Evolutionary conservation across 2,329 filamentous ascomycete genomes (phyloP).

Genomic region (Plenodomus tracheiphilus): DNA sequence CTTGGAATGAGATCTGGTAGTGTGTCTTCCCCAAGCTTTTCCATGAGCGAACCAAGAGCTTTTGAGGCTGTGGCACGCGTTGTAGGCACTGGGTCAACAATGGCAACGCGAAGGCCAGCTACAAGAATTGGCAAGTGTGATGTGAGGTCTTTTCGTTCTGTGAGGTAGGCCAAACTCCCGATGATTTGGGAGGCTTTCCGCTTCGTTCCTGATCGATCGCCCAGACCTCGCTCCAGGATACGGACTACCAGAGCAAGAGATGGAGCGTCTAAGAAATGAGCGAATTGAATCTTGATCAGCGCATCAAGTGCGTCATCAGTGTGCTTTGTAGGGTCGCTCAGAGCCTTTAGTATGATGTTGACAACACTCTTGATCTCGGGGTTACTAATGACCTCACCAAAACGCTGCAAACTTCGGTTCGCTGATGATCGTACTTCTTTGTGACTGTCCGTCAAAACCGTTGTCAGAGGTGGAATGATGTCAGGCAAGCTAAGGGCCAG

Average conservation of each 20-base stretch:
- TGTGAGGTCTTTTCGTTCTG: conserved; percentile 91
- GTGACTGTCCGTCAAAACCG: conserved; percentile 94
- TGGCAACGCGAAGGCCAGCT: conserved; percentile 82
- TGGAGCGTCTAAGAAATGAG: conserved; percentile 97
- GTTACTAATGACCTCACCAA: conserved; percentile 97
- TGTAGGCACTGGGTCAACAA: conserved; percentile 94
- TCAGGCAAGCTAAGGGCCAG: conserved; percentile 89
- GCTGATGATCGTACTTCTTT: conserved; percentile 93
- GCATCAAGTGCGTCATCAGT: conserved; percentile 93
- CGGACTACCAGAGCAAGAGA: conserved; percentile 93
- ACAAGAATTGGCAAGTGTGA: conserved; percentile 90
- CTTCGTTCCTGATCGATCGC: conserved; percentile 91
- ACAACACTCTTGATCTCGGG: conserved; percentile 95
- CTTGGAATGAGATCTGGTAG: conserved; percentile 96
- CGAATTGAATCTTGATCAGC: conserved; percentile 96
- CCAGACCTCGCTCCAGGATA: conserved; percentile 89
- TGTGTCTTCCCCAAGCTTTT: conserved; percentile 96
- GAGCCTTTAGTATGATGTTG: conserved; percentile 87
- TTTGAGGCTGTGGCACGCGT: conserved; percentile 96
- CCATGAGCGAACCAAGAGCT: conserved; percentile 91
- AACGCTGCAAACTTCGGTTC: conserved; percentile 94
- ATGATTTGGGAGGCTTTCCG: conserved; percentile 97
- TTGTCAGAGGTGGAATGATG: conserved; percentile 93
- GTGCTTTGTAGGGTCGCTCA: conserved; percentile 96
- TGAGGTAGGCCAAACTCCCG: conserved; percentile 93